These are phyloP conservation scores for Carpinus fangiana DNA, from an alignment of 306 rosid species.

Conservation along the genomic window DNA sequence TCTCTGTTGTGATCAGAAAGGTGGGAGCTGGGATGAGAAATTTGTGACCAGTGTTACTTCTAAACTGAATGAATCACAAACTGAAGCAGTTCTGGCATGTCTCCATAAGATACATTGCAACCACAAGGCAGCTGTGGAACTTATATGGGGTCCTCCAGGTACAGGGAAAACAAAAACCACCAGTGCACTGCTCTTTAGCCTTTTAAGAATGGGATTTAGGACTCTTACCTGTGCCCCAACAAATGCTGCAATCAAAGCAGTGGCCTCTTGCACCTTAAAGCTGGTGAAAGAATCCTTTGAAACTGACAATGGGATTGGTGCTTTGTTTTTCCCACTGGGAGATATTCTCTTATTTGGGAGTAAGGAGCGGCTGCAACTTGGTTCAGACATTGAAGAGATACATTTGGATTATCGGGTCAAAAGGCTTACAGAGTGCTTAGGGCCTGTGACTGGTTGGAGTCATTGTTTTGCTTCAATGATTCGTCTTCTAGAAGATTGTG, in stretches of 20 bases:
- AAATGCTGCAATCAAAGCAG: constrained; percentile 65
- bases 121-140: constrained; percentile 46
- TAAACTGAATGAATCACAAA: constrained; percentile 56
- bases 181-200: constrained; percentile 45
- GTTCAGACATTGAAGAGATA: constrained; percentile 50
- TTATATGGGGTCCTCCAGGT: constrained; percentile 90
- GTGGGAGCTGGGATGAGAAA: constrained; percentile 2
- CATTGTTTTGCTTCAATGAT: constrained; percentile 51
- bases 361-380: constrained; percentile 60
- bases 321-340: constrained; percentile 43
- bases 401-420: constrained; percentile 61
- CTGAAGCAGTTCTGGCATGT: constrained; percentile 50
- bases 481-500: constrained; percentile 57
- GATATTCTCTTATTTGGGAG: constrained; percentile 67
- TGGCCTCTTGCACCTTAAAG: constrained; percentile 54
- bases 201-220: constrained; percentile 45
- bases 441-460: constrained; percentile 55
- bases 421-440: constrained; percentile 47
- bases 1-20: constrained; percentile 10
- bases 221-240: constrained; percentile 77
- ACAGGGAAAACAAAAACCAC: constrained; percentile 75
- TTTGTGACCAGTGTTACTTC: constrained; percentile 9
- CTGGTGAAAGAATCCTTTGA: constrained; percentile 40
- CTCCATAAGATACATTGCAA: constrained; percentile 36
- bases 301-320: constrained; percentile 15